Percentiles rank a stretch among this genome's conserved stretches.
phyloP scores from a whole-genome alignment of 495 filamentous ascomycete genomes.

The Thozetella sp. region DNA sequence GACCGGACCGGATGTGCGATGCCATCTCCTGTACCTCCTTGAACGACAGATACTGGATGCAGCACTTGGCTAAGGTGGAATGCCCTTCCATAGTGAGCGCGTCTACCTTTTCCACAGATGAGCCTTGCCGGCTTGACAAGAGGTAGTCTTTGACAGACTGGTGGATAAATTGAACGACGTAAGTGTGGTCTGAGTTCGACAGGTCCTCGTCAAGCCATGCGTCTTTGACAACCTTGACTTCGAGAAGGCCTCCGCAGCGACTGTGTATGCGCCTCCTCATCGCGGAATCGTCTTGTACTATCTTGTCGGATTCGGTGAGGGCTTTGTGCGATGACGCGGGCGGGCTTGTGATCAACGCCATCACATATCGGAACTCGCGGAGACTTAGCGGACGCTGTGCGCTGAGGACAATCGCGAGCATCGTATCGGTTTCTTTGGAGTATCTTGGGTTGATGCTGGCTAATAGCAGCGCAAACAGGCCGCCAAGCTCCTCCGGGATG shows the following conservation, averaged over 20 bases:
- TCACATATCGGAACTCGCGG: constrained; percentile 6
- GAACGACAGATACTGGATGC: constrained; percentile 5
- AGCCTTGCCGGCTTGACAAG: neutral
- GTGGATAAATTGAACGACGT: constrained; percentile 12
- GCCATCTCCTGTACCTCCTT: constrained; percentile 5
- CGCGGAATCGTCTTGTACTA: constrained; percentile 5
- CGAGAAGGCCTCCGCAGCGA: constrained; percentile 11
- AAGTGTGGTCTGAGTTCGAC: neutral
- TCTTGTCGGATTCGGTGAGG: neutral
- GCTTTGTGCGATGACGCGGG: neutral
- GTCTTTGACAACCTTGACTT: constrained; percentile 6
- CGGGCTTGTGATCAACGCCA: neutral
- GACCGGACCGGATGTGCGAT: neutral
- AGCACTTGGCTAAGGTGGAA: neutral
- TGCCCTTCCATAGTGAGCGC: neutral
- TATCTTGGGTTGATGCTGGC: constrained; percentile 7
- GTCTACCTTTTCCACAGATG: neutral
- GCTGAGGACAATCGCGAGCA: constrained; percentile 9
- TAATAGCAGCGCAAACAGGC: constrained; percentile 4
- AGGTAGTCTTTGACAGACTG: constrained; percentile 12
- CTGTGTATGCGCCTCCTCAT: constrained; percentile 8
- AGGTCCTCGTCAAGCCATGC: neutral
- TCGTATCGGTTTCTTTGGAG: constrained; percentile 5
- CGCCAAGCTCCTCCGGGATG: constrained; percentile 4
- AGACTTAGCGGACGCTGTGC: constrained; percentile 8